phyloP scores from a whole-genome alignment of 148 eudicot genomes.

The Fallopia convolvulus region DNA sequence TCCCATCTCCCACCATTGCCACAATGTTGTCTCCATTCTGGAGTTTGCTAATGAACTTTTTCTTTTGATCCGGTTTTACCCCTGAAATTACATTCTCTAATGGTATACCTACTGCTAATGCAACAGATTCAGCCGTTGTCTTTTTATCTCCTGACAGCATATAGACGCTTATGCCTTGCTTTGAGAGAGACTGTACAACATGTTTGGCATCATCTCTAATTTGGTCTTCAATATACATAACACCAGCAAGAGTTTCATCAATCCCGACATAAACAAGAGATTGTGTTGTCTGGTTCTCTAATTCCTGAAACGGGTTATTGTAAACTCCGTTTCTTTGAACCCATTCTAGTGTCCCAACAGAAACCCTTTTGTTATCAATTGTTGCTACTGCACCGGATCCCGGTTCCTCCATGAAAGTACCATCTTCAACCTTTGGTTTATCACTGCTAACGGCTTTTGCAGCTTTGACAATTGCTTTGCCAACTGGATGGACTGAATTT shows the following conservation, averaged over 20 bases:
- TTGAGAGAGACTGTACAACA: conserved; percentile 60
- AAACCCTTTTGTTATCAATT: conserved; percentile 49
- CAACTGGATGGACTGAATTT: conserved; percentile 91
- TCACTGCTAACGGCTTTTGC: conserved; percentile 48
- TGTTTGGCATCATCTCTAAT: conserved; percentile 87
- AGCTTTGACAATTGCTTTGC: conserved; percentile 92
- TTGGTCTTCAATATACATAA: conserved; percentile 88
- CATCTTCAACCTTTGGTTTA: conserved; percentile 58
- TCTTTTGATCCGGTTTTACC: conserved; percentile 84
- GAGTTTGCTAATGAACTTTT: conserved; percentile 56
- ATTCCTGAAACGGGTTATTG: conserved; percentile 46
- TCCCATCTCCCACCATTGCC: conserved; percentile 98
- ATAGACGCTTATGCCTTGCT: conserved; percentile 63
- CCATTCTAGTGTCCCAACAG: conserved; percentile 96
- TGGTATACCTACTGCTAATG: conserved; percentile 83
- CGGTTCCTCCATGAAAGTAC: conserved; percentile 90
- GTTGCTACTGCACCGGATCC: conserved; percentile 93
- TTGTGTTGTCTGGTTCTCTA: conserved; percentile 63
- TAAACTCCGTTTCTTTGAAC: conserved; percentile 70
- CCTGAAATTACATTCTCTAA: conserved; percentile 59
- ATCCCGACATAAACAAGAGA: conserved; percentile 89
- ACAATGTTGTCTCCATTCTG: conserved; percentile 68
- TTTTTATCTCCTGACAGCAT: conserved; percentile 92
- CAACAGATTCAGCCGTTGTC: conserved; percentile 84
- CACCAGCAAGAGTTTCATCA: conserved; percentile 68